Percentiles rank a stretch among this genome's conserved stretches.
These are phyloP conservation scores for Backusella parvicylindrica DNA, from an alignment of 192 early-diverging fungal genomes.

Conservation along the genomic window DNA sequence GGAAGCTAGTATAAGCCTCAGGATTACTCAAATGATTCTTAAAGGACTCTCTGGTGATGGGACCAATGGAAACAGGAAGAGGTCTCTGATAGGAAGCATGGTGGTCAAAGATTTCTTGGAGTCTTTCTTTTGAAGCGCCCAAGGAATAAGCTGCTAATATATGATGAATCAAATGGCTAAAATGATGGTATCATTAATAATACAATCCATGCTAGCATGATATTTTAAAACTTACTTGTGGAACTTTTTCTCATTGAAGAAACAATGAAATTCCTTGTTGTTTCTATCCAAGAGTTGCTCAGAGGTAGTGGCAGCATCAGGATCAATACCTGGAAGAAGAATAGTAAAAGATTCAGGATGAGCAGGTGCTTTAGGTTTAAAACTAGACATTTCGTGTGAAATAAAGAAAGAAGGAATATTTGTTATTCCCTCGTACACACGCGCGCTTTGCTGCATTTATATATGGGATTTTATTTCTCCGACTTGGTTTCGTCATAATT, in stretches of 20 bases:
- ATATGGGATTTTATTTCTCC: background rate
- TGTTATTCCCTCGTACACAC: background rate
- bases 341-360: slow-evolving; percentile 6
- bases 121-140: slow-evolving; percentile 44
- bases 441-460: background rate
- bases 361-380: background rate
- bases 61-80: slow-evolving; percentile 14
- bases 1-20: slow-evolving; percentile 41
- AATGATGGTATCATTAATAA: background rate
- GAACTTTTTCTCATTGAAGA: slow-evolving; percentile 50
- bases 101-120: slow-evolving; percentile 47
- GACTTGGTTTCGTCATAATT: background rate
- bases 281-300: slow-evolving; percentile 44
- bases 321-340: slow-evolving; percentile 42
- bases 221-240: slow-evolving; percentile 43
- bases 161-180: slow-evolving; percentile 49
- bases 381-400: slow-evolving; percentile 1
- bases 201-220: background rate
- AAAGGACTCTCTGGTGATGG: slow-evolving; percentile 39
- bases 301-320: slow-evolving; percentile 33
- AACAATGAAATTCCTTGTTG: slow-evolving; percentile 47
- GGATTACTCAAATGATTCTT: slow-evolving; percentile 34
- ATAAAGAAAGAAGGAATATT: background rate
- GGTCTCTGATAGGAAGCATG: slow-evolving; percentile 35
- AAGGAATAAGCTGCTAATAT: slow-evolving; percentile 53